Conservation (phyloP, 225 moss, liverwort and hornwort genomes). For the Physcomitrellopsis africana region DNA sequence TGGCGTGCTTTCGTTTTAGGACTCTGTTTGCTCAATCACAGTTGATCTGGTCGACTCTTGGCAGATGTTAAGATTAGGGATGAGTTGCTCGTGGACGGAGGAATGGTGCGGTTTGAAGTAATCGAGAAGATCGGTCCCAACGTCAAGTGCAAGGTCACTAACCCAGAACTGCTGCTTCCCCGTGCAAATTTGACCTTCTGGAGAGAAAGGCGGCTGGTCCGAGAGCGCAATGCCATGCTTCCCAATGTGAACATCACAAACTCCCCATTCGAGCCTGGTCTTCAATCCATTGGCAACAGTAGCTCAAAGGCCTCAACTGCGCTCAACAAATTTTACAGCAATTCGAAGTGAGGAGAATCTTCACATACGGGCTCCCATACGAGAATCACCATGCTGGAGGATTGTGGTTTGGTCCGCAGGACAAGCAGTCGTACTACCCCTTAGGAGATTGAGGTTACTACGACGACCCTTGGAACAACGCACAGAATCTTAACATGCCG, state of each 20-base stretch:
- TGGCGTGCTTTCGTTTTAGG: no score
- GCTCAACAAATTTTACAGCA: constrained; percentile 47
- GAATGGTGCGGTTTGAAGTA: no score
- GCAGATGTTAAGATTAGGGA: no score
- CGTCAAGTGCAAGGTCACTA: no score
- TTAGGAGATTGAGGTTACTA: constrained; percentile 62
- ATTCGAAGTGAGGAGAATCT: constrained; percentile 64
- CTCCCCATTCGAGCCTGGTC: constrained; percentile 55
- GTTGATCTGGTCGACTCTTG: no score
- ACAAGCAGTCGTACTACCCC: constrained; percentile 68
- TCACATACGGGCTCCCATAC: constrained; percentile 63
- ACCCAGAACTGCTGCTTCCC: no score
- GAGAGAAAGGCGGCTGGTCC: no score
- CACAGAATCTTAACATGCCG: constrained; percentile 57
- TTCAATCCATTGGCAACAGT: constrained; percentile 27
- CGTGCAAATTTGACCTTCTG: no score
- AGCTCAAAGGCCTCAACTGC: constrained; percentile 29
- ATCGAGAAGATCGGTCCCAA: no score
- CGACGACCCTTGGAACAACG: constrained; percentile 76
- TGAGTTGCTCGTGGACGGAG: no score
- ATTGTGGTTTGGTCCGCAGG: constrained; percentile 68
- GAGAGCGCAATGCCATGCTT: no score
- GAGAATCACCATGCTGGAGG: constrained; percentile 65
- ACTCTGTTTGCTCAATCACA: no score
- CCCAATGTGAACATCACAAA: constrained; percentile 51